These are phyloP conservation scores for Pseudonectria foliicola DNA, from an alignment of 2,329 filamentous ascomycete species.

Conservation along the genomic window DNA sequence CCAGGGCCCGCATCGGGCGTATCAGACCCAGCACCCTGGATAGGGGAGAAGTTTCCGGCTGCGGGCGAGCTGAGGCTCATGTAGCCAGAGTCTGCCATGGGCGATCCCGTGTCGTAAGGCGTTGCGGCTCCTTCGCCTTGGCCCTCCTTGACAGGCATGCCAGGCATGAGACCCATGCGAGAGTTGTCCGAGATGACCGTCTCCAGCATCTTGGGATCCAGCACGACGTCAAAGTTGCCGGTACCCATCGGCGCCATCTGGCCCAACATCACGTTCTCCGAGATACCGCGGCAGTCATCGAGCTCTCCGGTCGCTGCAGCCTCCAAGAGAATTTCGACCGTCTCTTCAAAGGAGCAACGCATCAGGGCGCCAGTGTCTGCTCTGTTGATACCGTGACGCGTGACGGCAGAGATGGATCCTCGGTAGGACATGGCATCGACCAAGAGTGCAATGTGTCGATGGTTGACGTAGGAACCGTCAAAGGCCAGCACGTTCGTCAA, in stretches of 20 bases:
- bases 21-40: conserved; percentile 68
- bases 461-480: conserved; percentile 98
- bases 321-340: conserved; percentile 94
- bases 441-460: conserved; percentile 89
- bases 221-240: conserved; percentile 86
- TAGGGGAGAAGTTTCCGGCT: conserved; percentile 66
- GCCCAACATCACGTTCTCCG: conserved; percentile 97
- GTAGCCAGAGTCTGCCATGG: conserved; percentile 65
- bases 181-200: conserved; percentile 92
- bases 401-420: conserved; percentile 90
- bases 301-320: conserved; percentile 91
- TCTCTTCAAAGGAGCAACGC: conserved; percentile 99
- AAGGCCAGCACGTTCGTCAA: conserved; percentile 91
- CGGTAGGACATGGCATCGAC: conserved; percentile 98
- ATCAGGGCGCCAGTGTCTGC: conserved; percentile 96
- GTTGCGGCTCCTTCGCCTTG: conserved; percentile 80
- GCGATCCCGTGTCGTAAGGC: conserved; percentile 85
- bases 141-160: conserved; percentile 67
- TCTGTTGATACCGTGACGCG: conserved; percentile 96
- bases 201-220: conserved; percentile 93
- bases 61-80: conserved; percentile 56
- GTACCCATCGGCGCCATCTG: conserved; percentile 97
- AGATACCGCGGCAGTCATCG: conserved; percentile 96
- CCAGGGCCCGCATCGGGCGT: conserved; percentile 49
- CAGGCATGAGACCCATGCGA: conserved; percentile 73